These are phyloP conservation scores for Hypoxylon sp. DNA, from an alignment of 2,329 filamentous ascomycete genomes.

Conservation along the genomic window DNA sequence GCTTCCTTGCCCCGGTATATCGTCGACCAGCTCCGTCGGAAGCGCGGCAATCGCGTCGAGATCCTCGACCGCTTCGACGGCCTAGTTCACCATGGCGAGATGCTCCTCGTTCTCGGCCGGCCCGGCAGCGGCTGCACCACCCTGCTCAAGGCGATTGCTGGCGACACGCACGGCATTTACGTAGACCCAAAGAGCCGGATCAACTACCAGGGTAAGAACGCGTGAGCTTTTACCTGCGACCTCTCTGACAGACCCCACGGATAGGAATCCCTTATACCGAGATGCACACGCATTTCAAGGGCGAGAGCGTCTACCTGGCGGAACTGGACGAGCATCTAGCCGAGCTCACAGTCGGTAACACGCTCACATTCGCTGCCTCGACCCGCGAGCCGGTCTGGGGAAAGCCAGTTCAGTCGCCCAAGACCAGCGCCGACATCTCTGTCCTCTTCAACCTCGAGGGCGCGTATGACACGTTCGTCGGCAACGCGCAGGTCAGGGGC, in stretches of 20 bases:
- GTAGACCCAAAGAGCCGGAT: slow-evolving; percentile 60
- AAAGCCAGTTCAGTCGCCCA: too few relatives aligned
- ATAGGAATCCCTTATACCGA: slow-evolving; percentile 57
- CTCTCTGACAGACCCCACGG: too few relatives aligned
- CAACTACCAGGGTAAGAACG: not conserved
- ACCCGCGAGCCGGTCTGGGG: slow-evolving; percentile 64
- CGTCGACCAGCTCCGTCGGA: too few relatives aligned
- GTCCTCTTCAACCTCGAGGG: slow-evolving; percentile 41
- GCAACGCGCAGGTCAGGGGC: slow-evolving; percentile 53
- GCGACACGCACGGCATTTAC: slow-evolving; percentile 81
- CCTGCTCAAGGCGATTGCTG: slow-evolving; percentile 83
- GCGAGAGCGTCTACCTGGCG: slow-evolving; percentile 85
- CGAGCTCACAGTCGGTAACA: slow-evolving; percentile 79
- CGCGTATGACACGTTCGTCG: slow-evolving; percentile 67
- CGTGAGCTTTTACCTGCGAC: too few relatives aligned
- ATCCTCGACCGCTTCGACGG: slow-evolving; percentile 63
- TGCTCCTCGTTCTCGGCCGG: slow-evolving; percentile 66
- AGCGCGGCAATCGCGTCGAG: slow-evolving; percentile 49
- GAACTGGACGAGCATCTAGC: slow-evolving; percentile 86
- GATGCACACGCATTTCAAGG: slow-evolving; percentile 80
- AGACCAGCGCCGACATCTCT: not conserved
- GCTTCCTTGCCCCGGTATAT: too few relatives aligned
- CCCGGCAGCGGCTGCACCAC: slow-evolving; percentile 81
- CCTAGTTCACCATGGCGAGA: slow-evolving; percentile 65
- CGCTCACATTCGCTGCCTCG: slow-evolving; percentile 79